These are phyloP conservation scores for Rhizopogon vesiculosus DNA, from an alignment of 768 basidiomycete genomes.

Conservation along the genomic window DNA sequence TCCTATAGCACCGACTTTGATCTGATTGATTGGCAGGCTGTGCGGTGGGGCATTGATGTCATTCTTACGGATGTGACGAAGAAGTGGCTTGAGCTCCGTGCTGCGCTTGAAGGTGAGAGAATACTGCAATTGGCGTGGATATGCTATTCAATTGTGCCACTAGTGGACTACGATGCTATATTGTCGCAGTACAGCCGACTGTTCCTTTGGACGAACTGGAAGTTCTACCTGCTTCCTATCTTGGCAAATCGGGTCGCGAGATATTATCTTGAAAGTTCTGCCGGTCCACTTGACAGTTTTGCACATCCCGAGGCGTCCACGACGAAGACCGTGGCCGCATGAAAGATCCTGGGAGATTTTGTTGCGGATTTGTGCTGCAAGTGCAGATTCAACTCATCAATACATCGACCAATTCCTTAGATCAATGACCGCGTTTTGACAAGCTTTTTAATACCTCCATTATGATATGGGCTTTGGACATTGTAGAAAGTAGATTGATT, in stretches of 20 bases:
- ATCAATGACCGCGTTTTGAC: not conserved
- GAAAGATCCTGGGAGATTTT: not conserved
- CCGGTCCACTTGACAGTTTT: constrained; percentile 48
- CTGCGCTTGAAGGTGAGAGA: constrained; percentile 50
- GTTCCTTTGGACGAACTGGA: constrained; percentile 70
- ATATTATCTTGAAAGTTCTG: constrained; percentile 40
- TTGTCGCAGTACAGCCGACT: constrained; percentile 56
- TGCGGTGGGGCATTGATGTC: constrained; percentile 72
- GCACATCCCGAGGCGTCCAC: constrained; percentile 19
- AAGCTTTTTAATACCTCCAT: not conserved
- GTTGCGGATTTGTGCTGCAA: not conserved
- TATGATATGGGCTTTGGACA: no score
- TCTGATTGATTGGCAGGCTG: constrained; percentile 43
- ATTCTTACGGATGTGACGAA: constrained; percentile 76
- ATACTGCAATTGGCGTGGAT: not conserved
- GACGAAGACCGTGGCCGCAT: constrained; percentile 13
- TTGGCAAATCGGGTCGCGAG: constrained; percentile 24
- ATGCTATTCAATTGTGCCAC: not conserved
- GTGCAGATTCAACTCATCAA: not conserved
- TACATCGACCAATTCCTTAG: constrained; percentile 1
- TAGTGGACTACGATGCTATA: constrained; percentile 67
- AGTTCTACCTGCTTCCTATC: constrained; percentile 53
- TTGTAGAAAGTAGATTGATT: no score
- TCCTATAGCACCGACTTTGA: not conserved
- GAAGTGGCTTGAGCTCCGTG: constrained; percentile 62